Evolutionary conservation across 345 rosid species (phyloP), one percentile per base, ranked within the genome.

Genomic region (Acer campestre): DNA sequence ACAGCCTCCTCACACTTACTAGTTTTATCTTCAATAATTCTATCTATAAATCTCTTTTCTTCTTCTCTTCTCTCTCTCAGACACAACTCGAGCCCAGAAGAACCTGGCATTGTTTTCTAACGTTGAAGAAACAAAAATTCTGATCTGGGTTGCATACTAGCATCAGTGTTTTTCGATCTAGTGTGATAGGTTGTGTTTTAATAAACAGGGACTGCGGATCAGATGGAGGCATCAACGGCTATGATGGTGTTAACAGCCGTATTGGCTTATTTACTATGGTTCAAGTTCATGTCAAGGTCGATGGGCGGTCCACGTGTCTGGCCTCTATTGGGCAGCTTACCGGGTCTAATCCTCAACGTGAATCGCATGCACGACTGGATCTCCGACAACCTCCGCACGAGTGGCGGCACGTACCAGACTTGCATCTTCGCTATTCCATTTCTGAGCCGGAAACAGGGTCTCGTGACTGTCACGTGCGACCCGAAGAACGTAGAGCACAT

Each of bases 381-480:
- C 75, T 81, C 90, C 14, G 95, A 90, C 64, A 92, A 91, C 59
- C 93, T 92, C 44, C 93, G 92, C 58, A 75, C 83, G 68, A 83
- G 86, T 12, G 90, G 89, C 14, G 95, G 95, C 71, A 92, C 97
- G 75, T 92, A 92, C 84, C 94, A 92, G 82, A 90, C 97, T 0
- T 92, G 95, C 85, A 87, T 76, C 35, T 79, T 80, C 20, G 87
- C 93, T 2, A 58, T 92, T 46, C 97, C 97, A 0, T 82, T 89
- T 71, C 35, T 89, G 0, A 89, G 90, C 27, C 82, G 70, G 73
- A 88, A 86, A 78, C 94, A 90, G 77, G 93, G 92, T 13, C 92
- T 88, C 84, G 92, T 90, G 88, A 90, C 97, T 1, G 93, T 92
- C 86, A 92, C 97, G 63, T 92, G 97, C 75, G 89, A 90, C 63